Evolutionary conservation across 1,139 yeast genomes (phyloP), one percentile per base, ranked within the genome.

Genomic region (Petasospora fabianii): DNA sequence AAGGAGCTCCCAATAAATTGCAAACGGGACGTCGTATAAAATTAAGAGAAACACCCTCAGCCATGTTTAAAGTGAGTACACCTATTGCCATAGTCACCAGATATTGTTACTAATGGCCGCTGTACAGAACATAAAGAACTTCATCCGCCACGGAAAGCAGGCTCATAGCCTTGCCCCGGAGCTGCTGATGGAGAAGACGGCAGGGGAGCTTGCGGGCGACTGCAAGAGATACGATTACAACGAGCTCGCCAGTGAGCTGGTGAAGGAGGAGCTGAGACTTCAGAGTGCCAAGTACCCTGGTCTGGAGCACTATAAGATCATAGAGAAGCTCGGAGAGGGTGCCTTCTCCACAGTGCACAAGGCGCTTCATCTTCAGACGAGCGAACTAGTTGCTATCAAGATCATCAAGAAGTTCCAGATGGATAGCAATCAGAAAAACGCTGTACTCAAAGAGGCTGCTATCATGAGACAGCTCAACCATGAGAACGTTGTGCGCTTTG

Each of bases 271-370:
- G 41, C 44, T 42, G 7, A 44, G 38, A 30, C 17, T 48, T 13
- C 49, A 52, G 29, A 43, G 36, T 24, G 22, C 44, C 3, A 31
- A 47, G 30, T 53, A 43, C 24, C 51, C 52, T 4, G 58, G 57
- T 1, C 30, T 54, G 21, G 55, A 50, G 21, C 32, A 43, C 13
- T 66, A 63, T 49, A 51, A 51, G 35, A 44, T 66, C 24, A 41
- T 60, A 10, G 61, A 69, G 18, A 70, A 69, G 43, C 64, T 83
- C 11, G 90, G 90, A 1, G 92, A 85, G 58, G 97, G 97, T 13
- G 97, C 97, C 0, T 90, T 90, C 59, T 85, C 96, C 4, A 73
- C 77, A 18, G 97, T 90, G 6, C 88, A 80, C 62, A 77, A 77
- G 53, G 97, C 96, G 0, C 51, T 66, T 27, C 79, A 81, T 53